Base-by-base conservation (phyloP, 768 basidiomycete genomes). In the Lactarius deliciosus region DNA sequence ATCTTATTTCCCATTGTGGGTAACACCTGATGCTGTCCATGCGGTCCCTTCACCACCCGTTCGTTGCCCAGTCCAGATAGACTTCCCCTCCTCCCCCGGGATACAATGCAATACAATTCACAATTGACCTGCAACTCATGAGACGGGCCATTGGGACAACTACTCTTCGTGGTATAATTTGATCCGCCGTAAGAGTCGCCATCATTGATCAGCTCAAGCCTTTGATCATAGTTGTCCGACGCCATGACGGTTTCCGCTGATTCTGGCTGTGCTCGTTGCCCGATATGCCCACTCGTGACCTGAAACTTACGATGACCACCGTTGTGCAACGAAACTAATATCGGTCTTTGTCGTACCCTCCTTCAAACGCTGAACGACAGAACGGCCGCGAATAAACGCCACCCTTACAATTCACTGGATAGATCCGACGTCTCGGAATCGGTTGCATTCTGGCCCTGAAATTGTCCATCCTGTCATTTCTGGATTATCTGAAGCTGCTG, bases 351-450 rank as follows among this genome's bases (percentile, higher is more conserved):
- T n/a, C 20, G n/a, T 41, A 22, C 28, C 25, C 20, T 43, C 22
- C 28, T 25, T 32, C 30, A 13, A 60, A 60, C 28, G 41, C 5
- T 22, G 32, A 41, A 40, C 34, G 50, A 13, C 50, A 47, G 45
- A 36, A 28, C 40, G 41, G 41, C 25, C 50, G 41, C 36, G 57
- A 34, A 60, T 36, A 56, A 67, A 53, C n/a, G 20, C 36, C 30
- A 15, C 28, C n/a, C 57, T 20, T n/a, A 20, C 47, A 25, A 40
- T 34, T 32, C 30, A 30, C n/a, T 58, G 25, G 43, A 34, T 25
- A 65, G 64, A 36, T 65, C 55, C 56, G 45, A 41, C 32, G 36
- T 54, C 61, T 59, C 32, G 45, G 65, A 53, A 63, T 54, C 32
- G 25, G 30, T 54, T 58, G 15, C 55, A 38, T 55, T 54, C 50